Base-by-base conservation (phyloP, 2,329 filamentous ascomycete genomes). In the Diaporthe australafricana region DNA sequence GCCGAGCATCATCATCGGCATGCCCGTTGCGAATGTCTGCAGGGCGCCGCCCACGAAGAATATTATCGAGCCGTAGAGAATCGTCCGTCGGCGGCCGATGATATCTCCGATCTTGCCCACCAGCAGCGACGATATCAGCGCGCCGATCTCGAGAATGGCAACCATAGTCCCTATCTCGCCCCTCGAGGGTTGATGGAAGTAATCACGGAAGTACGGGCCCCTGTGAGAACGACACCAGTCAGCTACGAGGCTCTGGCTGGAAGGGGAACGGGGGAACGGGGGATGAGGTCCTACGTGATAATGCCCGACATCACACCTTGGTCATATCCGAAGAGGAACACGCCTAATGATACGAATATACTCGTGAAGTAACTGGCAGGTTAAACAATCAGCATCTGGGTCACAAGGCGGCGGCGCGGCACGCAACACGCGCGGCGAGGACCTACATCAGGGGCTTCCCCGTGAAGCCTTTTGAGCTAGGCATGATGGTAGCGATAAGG, bases 131-230 rank as follows among this genome's bases (percentile, higher is more conserved):
- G 96, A 93, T 77, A 97, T 92, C 74, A 99, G 93, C 47, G 96
- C 96, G 72, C 96, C 96, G 68, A 98, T 87, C 84, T 98, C 96
- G 72, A 99, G 89, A 77, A 99, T 98, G 76, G 96, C 96, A 71
- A 99, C 96, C 92, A 98, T 98, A 35, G 95, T 98, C 72, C 96
- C 96, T 72, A 99, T 92, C 81, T 98, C 91, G 57, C 95, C 94
- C 77, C 90, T 90, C 30, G 94, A 92, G 25, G 96, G 96, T 77
- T 98, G 91, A 78, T 95, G 87, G 83, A 99, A 98, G 82, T 98
- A 98, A 80, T 95, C 91, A 81, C 92, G 94, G 81, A 99, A 99
- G 81, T 93, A 93, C 12, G 90, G 88, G 75, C 95, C 95, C 71
- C 95, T 98, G 68, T 25, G 38, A 25, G 30, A 17, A n/a, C 68